These are phyloP conservation scores for Hypoxylon perforatum DNA, from an alignment of 495 filamentous ascomycete genomes.

Conservation along the genomic window DNA sequence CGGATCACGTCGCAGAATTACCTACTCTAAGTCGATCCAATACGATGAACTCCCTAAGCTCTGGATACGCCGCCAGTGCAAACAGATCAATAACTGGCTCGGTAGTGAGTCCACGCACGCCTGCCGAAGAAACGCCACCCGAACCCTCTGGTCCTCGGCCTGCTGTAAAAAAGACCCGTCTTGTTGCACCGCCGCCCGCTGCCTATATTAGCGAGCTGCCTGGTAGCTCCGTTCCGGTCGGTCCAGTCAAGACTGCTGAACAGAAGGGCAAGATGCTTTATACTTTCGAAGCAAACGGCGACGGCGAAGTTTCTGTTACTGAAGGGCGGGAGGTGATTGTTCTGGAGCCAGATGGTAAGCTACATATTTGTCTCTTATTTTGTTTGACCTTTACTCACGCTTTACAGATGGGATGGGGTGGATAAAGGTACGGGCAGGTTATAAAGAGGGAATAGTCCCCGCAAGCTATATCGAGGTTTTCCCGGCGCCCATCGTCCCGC, in stretches of 20 bases:
- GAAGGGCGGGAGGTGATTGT: slow-evolving; percentile 81
- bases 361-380: background rate
- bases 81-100: slow-evolving; percentile 75
- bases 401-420: slow-evolving; percentile 88
- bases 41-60: slow-evolving; percentile 93
- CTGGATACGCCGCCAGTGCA: slow-evolving; percentile 84
- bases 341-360: slow-evolving; percentile 89
- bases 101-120: slow-evolving; percentile 55
- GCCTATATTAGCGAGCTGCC: slow-evolving; percentile 78
- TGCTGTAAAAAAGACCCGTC: slow-evolving; percentile 67
- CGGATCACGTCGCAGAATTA: slow-evolving; percentile 60
- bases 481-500: slow-evolving; percentile 61
- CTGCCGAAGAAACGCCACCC: slow-evolving; percentile 57
- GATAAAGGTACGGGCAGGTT: slow-evolving; percentile 78
- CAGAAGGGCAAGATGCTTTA: slow-evolving; percentile 90
- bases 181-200: slow-evolving; percentile 87
- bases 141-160: slow-evolving; percentile 50
- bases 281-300: slow-evolving; percentile 77
- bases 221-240: slow-evolving; percentile 50
- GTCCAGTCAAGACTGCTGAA: slow-evolving; percentile 54
- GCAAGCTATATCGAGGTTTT: slow-evolving; percentile 72
- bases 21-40: slow-evolving; percentile 78
- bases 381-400: slow-evolving; percentile 14
- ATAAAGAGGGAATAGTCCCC: slow-evolving; percentile 84
- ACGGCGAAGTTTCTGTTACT: slow-evolving; percentile 81